Evolutionary conservation across 192 early-diverging fungal genomes (phyloP), one percentile per base, ranked within the genome.

Genomic region (Backusella australiensis): DNA sequence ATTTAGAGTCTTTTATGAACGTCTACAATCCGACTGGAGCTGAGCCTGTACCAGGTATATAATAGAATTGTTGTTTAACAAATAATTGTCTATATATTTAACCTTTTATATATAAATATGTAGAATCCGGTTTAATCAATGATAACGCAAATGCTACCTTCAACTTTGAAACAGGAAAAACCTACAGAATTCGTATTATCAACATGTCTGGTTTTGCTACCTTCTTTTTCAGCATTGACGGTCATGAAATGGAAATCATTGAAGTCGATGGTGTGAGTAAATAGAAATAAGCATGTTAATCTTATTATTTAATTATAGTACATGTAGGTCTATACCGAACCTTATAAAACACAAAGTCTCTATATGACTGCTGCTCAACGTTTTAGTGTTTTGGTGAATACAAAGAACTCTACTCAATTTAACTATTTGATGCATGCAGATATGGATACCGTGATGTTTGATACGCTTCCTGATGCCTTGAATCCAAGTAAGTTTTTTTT

Each of bases 101-200:
- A 41, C 71, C 3, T 72, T 29, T 46, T 89, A 12, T 77, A 21
- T 68, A 42, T 91, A 67, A 90, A 39, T 39, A 3, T 39, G 38
- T 91, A 69, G 88, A 91, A 46, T 82, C 85, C 21, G 93, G 86
- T 19, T 76, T 94, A 41, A 88, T 94, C 11, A 90, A 91, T 75
- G 84, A 89, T n/a, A 80, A 80, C 19, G 78, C 78, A 23, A 78
- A 87, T 36, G 74, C 81, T n/a, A 84, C 75, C 34, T 84, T 93
- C 72, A 77, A 77, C 52, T 93, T 97, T 79, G 80, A 76, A 42
- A 85, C 93, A 3, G 93, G 92, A 72, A 95, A 93, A 85, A 94
- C 90, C 17, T 95, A 95, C 83, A 89, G 94, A 71, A 71, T 97
- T 68, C 91, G 96, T 5, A 69, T 97, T 71, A 91, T 97, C 84